A percentile compares a stretch with the other conserved stretches of the same genome.
These are phyloP conservation scores for Euphorbia corollata DNA, from an alignment of 441 rosid genomes.

Conservation along the genomic window DNA sequence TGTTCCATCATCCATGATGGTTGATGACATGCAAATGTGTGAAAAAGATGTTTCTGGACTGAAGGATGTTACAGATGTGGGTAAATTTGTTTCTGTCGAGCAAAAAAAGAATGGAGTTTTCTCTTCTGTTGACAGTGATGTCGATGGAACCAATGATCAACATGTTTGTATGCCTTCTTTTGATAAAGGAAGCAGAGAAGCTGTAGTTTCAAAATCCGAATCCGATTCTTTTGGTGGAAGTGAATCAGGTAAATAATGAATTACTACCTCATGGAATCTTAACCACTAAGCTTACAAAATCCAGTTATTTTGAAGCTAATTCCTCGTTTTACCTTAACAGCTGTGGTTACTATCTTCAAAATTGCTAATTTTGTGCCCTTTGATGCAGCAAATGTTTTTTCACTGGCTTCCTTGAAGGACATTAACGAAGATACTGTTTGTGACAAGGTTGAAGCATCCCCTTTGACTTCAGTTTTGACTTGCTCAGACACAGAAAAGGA, in stretches of 20 bases:
- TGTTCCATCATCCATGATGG: slow-evolving; percentile 19
- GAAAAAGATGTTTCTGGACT: slow-evolving; percentile 17
- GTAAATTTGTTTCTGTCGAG: slow-evolving; percentile 14
- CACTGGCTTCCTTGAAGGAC: slow-evolving; percentile 21
- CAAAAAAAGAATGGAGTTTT: slow-evolving; percentile 28
- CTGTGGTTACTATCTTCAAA: slow-evolving; percentile 10
- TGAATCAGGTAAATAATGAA: slow-evolving; percentile 37
- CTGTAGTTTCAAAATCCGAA: slow-evolving; percentile 29
- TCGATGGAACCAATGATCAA: slow-evolving; percentile 22
- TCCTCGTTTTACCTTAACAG: slow-evolving; percentile 9
- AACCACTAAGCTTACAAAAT: slow-evolving; percentile 10
- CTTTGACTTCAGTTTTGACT: slow-evolving; percentile 20
- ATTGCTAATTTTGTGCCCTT: slow-evolving; percentile 19
- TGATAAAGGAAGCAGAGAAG: slow-evolving; percentile 23
- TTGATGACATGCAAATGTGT: slow-evolving; percentile 22
- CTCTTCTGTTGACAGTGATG: slow-evolving; percentile 26
- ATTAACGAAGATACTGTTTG: slow-evolving; percentile 22
- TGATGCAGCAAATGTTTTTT: slow-evolving; percentile 23
- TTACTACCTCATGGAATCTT: slow-evolving; percentile 13
- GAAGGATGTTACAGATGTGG: slow-evolving; percentile 18
- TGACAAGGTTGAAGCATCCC: slow-evolving; percentile 31
- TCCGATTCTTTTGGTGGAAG: slow-evolving; percentile 28
- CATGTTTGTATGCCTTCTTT: slow-evolving; percentile 22
- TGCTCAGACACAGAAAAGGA: slow-evolving; percentile 27
- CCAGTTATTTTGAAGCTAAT: slow-evolving; percentile 13